Evolutionary conservation across 257 asterid species (phyloP), one percentile per base, ranked within the genome.

Genomic region (Asclepias syriaca): DNA sequence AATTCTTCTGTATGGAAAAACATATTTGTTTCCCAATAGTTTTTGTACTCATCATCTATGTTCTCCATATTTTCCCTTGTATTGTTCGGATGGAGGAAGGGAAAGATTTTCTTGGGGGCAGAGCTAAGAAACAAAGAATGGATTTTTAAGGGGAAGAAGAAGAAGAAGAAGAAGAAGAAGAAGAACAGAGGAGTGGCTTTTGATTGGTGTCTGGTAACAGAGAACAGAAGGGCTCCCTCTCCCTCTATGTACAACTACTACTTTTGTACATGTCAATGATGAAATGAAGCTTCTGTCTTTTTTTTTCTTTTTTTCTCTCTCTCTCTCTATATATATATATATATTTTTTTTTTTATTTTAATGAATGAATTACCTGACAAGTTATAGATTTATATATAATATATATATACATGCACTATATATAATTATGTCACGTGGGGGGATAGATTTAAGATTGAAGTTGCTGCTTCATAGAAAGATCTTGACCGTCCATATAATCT

Each of bases 21-120:
- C 84, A 81, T 82, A 57, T 81, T 87, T 65, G 90, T 81, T 65
- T 85, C 93, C 96, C 89, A 85, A 18, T 78, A 84, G 72, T 80
- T 74, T 21, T 78, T 67, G 54, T 78, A 84, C 24, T 86, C 89
- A 40, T 79, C 93, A 58, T 80, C 86, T 16, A 73, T 45, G 75
- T 10, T 80, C 3, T 87, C 93, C 93, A 88, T 85, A 22, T 16
- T 72, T 15, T 7, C 10, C 53, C 40, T 32, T 29, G 34, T 29
- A 29, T 29, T 34, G 4, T 46, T 29, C 3, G 16, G 49, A 69
- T 21, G 24, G 34, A 43, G 18, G 45, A 54, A 9, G 46, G 18
- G 21, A 24, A 49, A 66, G 45, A 53, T 12, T 29, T 49, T 48
- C 19, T 39, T 15, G 10, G 34, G 29, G 29, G 39, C 27, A 58